phyloP scores from a whole-genome alignment of 1,284 basidiomycete species.

The Somion occarium region DNA sequence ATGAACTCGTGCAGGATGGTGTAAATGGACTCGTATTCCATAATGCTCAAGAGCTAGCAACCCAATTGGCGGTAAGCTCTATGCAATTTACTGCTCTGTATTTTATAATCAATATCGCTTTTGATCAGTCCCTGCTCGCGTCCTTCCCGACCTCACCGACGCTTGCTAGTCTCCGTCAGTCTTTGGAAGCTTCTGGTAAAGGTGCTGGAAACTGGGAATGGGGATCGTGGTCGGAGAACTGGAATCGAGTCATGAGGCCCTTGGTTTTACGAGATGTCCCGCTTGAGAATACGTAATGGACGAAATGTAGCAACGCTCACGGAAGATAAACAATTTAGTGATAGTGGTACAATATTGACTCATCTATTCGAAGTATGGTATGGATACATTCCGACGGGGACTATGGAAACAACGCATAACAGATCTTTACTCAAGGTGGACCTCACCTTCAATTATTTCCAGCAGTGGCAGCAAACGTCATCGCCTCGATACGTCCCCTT shows the following conservation, averaged over 20 bases:
- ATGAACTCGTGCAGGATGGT: slow-evolving; percentile 83
- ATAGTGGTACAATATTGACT: too few species aligned
- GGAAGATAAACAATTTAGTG: too few species aligned
- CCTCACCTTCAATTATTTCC: slow-evolving; percentile 8
- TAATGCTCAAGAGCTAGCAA: slow-evolving; percentile 63
- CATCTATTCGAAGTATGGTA: too few species aligned
- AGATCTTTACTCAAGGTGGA: background rate
- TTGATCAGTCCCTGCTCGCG: slow-evolving; percentile 7
- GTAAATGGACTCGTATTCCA: slow-evolving; percentile 82
- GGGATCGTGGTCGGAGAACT: slow-evolving; percentile 83
- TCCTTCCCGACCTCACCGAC: slow-evolving; percentile 33
- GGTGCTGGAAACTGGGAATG: slow-evolving; percentile 46
- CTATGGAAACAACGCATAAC: too few species aligned
- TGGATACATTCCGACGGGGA: too few species aligned
- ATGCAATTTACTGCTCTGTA: slow-evolving; percentile 15
- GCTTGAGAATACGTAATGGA: too few species aligned
- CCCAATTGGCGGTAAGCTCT: slow-evolving; percentile 49
- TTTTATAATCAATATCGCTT: background rate
- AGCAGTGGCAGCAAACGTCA: slow-evolving; percentile 66
- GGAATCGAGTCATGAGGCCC: slow-evolving; percentile 66
- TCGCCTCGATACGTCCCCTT: slow-evolving; percentile 77
- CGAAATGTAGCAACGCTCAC: too few species aligned
- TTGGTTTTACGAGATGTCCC: slow-evolving; percentile 53
- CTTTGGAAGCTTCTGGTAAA: slow-evolving; percentile 27
- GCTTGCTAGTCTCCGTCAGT: slow-evolving; percentile 46